Conservation (phyloP, 192 early-diverging fungal species). For the Mortierella alpina region DNA sequence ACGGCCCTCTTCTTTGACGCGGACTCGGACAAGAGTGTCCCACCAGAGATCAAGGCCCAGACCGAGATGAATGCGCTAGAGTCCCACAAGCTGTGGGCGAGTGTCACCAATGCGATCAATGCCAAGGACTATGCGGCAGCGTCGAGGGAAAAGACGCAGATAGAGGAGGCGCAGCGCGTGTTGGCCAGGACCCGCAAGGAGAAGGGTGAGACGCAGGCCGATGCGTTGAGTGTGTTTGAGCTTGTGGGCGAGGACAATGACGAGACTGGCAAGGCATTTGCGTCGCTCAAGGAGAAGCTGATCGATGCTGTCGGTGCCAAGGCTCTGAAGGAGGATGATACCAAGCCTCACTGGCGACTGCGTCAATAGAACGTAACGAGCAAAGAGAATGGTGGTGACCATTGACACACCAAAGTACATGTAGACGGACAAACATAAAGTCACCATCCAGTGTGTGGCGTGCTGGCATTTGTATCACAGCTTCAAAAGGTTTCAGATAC, state of each 20-base stretch:
- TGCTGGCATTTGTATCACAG: neutral
- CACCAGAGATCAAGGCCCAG: constrained; percentile 70
- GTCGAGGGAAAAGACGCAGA: constrained; percentile 74
- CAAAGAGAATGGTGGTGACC: neutral
- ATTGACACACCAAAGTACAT: neutral
- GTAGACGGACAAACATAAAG: neutral
- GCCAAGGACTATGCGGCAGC: constrained; percentile 75
- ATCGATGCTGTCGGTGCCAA: constrained; percentile 34
- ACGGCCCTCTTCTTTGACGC: constrained; percentile 71
- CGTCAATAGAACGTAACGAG: constrained; percentile 11
- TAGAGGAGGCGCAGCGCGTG: constrained; percentile 75
- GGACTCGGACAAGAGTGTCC: constrained; percentile 55
- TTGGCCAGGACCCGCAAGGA: constrained; percentile 71
- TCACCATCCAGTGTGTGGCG: neutral
- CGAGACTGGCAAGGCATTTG: constrained; percentile 44
- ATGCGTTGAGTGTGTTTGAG: constrained; percentile 44
- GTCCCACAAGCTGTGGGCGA: constrained; percentile 76
- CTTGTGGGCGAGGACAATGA: constrained; percentile 41
- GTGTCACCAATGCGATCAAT: constrained; percentile 74
- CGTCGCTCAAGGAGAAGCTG: constrained; percentile 25
- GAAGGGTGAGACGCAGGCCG: constrained; percentile 53
- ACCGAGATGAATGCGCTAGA: constrained; percentile 71
- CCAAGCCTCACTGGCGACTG: constrained; percentile 52
- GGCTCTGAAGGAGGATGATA: constrained; percentile 49
- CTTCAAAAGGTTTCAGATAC: neutral